These are phyloP conservation scores for Ambrosia artemisiifolia DNA, from an alignment of 129 eudicot genomes.

Conservation along the genomic window DNA sequence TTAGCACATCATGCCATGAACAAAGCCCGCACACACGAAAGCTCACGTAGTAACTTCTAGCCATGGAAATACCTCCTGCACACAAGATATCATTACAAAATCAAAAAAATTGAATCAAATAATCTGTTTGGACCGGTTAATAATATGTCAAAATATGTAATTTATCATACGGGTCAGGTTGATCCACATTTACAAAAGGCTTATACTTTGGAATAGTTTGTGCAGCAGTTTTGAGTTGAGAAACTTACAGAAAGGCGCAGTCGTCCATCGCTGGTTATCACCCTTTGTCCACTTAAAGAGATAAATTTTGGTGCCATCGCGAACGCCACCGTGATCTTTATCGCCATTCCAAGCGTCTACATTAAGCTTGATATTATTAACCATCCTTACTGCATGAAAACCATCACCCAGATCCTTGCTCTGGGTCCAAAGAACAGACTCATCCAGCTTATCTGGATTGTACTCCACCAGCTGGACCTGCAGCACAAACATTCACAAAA, in stretches of 20 bases:
- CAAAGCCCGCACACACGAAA: slow-evolving; percentile 13
- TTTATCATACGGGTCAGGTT: not conserved
- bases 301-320: slow-evolving; percentile 60
- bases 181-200: not conserved
- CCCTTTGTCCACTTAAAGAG: slow-evolving; percentile 73
- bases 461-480: slow-evolving; percentile 79
- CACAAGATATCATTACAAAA: not conserved
- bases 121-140: too few species aligned
- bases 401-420: slow-evolving; percentile 83
- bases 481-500: slow-evolving; percentile 15
- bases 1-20: slow-evolving; percentile 15
- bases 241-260: slow-evolving; percentile 62
- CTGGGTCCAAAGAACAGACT: slow-evolving; percentile 79
- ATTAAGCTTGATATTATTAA: slow-evolving; percentile 67
- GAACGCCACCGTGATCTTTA: slow-evolving; percentile 74
- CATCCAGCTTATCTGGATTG: slow-evolving; percentile 68
- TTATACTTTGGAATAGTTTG: not conserved
- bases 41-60: slow-evolving; percentile 5
- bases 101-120: not conserved
- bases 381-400: slow-evolving; percentile 76
- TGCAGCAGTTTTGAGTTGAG: not conserved
- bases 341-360: slow-evolving; percentile 74
- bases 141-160: too few species aligned
- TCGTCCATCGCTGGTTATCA: slow-evolving; percentile 86
- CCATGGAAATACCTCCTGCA: slow-evolving; percentile 22